Percentiles rank a stretch among this genome's conserved stretches.
These are phyloP conservation scores for Pelargonium cotyledonis DNA, from an alignment of 441 rosid species.

Conservation along the genomic window DNA sequence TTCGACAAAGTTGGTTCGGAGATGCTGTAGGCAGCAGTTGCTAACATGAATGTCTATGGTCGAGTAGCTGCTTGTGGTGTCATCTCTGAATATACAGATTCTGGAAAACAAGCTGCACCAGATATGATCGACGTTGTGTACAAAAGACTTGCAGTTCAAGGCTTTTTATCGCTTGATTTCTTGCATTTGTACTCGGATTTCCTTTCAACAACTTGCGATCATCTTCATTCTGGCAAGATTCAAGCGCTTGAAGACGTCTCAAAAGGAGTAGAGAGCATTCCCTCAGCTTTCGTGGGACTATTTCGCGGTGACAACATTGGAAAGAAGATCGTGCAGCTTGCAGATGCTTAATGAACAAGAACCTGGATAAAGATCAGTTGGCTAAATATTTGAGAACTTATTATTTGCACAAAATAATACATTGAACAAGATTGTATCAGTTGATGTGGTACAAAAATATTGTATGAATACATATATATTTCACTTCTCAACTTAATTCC, in stretches of 20 bases:
- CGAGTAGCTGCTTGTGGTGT: slow-evolving; percentile 49
- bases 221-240: slow-evolving; percentile 28
- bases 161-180: slow-evolving; percentile 39
- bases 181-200: slow-evolving; percentile 28
- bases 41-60: slow-evolving; percentile 51
- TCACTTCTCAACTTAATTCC: too few relatives aligned
- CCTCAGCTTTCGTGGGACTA: slow-evolving; percentile 38
- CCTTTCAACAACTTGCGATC: slow-evolving; percentile 29
- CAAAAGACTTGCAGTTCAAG: slow-evolving; percentile 47
- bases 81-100: slow-evolving; percentile 40
- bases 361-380: too few relatives aligned
- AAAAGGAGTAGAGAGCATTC: slow-evolving; percentile 40
- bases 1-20: slow-evolving; percentile 75
- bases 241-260: slow-evolving; percentile 40
- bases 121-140: slow-evolving; percentile 36
- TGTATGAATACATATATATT: too few relatives aligned
- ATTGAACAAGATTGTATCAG: too few relatives aligned
- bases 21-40: slow-evolving; percentile 61
- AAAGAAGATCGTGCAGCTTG: slow-evolving; percentile 44
- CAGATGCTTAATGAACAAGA: slow-evolving; percentile 31
- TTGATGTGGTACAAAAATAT: too few relatives aligned
- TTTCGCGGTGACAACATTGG: slow-evolving; percentile 41
- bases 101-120: slow-evolving; percentile 34
- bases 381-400: too few relatives aligned
- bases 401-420: too few relatives aligned